Base-by-base conservation (phyloP, 2,329 filamentous ascomycete species). In the Incumbomyces delicatus region DNA sequence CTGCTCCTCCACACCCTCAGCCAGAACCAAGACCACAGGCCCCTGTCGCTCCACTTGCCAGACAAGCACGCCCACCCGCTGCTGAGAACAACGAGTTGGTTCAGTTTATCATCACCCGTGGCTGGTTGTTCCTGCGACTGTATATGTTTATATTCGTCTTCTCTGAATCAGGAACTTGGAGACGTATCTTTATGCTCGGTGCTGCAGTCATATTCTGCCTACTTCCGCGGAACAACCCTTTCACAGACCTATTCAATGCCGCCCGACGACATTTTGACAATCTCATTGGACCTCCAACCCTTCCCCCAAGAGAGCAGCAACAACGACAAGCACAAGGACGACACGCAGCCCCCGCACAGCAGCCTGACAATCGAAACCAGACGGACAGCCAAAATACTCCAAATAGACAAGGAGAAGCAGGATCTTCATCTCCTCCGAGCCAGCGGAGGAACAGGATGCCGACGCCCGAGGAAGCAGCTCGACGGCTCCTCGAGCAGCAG, bases 121-220 rank as follows among this genome's bases (percentile, higher is more conserved):
- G 74, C 18, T 82, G 78, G 78, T 67, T 80, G 2, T 69, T 80
- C 18, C 62, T 78, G 41, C 72, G 78, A 8, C 60, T 81, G 16
- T 72, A 76, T 48, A 71, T 75, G 48, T 77, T 81, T 56, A 70
- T 74, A 46, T 80, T 77, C 58, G 70, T 81, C 56, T 70, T 80
- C 49, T 72, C 72, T 22, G 68, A 69, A 17, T 63, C 68, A n/a
- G 67, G 66, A 5, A 68, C 66, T 3, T 71, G 66, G 66, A 61
- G 63, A 8, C 66, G 69, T 20, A 61, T 65, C 29, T 41, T 69
- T 14, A 60, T 70, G 27, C 63, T 72, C 22, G 50, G 57, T 6
- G 40, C 62, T 5, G 62, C 68, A 6, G 57, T 65, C 5, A 42
- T 70, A 12, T 50, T 66, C 18, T 61, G 67, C 17, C 54, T 70